phyloP scores from a whole-genome alignment of 768 basidiomycete species.

The Fomitopsis serialis region DNA sequence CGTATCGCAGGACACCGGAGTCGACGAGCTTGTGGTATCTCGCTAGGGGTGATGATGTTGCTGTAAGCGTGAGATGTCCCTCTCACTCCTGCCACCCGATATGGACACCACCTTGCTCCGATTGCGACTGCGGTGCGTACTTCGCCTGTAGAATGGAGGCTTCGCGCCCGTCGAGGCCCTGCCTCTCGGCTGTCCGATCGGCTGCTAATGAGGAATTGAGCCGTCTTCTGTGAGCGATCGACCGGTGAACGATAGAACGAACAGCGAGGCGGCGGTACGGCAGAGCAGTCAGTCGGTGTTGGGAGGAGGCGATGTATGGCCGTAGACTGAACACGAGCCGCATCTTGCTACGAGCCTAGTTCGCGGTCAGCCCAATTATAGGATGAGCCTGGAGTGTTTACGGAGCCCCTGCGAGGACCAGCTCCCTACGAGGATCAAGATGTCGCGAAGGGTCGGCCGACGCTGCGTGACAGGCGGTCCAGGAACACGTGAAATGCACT shows the following conservation, averaged over 20 bases:
- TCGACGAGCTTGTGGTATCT: conserved; percentile 45
- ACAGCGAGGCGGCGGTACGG: background rate
- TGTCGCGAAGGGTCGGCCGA: no score
- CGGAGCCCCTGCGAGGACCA: no score
- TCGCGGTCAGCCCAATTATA: no score
- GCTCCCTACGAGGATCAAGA: no score
- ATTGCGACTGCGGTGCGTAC: background rate
- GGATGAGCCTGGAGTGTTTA: no score
- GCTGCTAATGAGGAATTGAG: conserved; percentile 6
- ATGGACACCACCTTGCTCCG: background rate
- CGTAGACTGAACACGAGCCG: background rate
- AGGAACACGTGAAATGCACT: no score
- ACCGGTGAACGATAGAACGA: conserved; percentile 1
- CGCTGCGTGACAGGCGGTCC: no score
- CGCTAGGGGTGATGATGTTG: conserved; percentile 21
- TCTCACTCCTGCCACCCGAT: no score
- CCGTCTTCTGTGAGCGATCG: conserved; percentile 2
- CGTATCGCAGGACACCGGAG: conserved; percentile 55
- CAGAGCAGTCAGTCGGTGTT: background rate
- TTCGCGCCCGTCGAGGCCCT: background rate
- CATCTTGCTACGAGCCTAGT: no score
- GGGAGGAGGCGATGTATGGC: background rate
- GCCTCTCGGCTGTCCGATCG: background rate
- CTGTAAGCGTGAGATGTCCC: background rate
- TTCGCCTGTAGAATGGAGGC: conserved; percentile 1